These are phyloP conservation scores for Quercus phellos DNA, from an alignment of 331 rosid species.

Conservation along the genomic window DNA sequence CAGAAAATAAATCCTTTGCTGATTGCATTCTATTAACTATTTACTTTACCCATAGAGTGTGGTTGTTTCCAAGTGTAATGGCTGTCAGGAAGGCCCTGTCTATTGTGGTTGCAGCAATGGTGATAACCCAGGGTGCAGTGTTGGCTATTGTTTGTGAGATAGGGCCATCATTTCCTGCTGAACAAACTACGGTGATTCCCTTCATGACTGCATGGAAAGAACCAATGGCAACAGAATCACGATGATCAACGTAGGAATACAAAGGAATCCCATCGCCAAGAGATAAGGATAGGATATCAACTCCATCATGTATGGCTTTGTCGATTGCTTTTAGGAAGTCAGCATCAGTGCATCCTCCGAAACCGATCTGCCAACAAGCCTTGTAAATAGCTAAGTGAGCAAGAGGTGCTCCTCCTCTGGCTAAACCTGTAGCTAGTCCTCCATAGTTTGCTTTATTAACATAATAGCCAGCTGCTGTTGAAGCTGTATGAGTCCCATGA, in stretches of 20 bases:
- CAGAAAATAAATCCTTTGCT: neutral
- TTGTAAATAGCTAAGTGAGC: slow-evolving; percentile 77
- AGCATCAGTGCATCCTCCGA: slow-evolving; percentile 47
- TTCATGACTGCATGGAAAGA: slow-evolving; percentile 60
- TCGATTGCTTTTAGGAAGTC: slow-evolving; percentile 75
- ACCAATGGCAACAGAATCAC: slow-evolving; percentile 55
- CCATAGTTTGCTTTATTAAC: slow-evolving; percentile 47
- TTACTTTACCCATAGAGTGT: slow-evolving; percentile 49
- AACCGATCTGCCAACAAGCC: slow-evolving; percentile 49
- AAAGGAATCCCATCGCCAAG: slow-evolving; percentile 49
- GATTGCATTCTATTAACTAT: neutral
- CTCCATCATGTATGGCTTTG: slow-evolving; percentile 74
- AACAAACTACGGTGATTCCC: slow-evolving; percentile 58
- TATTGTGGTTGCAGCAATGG: slow-evolving; percentile 71
- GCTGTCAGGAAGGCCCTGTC: slow-evolving; percentile 58
- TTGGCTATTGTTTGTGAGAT: slow-evolving; percentile 48
- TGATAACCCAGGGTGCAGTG: slow-evolving; percentile 74
- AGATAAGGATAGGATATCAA: slow-evolving; percentile 55
- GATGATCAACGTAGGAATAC: slow-evolving; percentile 53
- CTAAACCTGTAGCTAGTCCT: slow-evolving; percentile 64
- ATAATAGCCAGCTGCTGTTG: slow-evolving; percentile 58
- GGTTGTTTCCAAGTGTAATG: slow-evolving; percentile 59
- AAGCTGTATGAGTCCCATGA: slow-evolving; percentile 80
- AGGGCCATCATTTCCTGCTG: slow-evolving; percentile 74
- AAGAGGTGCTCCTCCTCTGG: slow-evolving; percentile 81